These are phyloP conservation scores for Paraleonurus japonicus DNA, from an alignment of 257 asterid genomes.

Conservation along the genomic window DNA sequence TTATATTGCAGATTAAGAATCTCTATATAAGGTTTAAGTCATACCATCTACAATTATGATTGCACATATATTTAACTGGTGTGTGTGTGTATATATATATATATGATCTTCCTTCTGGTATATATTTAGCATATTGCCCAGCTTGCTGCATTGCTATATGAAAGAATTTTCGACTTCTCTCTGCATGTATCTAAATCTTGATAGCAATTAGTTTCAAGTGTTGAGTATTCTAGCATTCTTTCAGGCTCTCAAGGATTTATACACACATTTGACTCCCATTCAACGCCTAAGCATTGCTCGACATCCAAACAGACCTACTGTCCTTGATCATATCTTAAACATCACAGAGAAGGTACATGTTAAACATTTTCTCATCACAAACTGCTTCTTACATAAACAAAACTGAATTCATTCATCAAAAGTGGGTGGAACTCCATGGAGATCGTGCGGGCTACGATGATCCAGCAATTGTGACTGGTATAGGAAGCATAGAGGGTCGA, in stretches of 20 bases:
- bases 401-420: conserved; percentile 8
- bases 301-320: conserved; percentile 54
- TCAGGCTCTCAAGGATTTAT: conserved; percentile 49
- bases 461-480: conserved; percentile 47
- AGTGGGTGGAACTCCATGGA: conserved; percentile 57
- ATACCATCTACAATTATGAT: no score
- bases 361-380: background rate
- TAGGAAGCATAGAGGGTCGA: conserved; percentile 44
- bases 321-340: conserved; percentile 50
- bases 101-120: no score
- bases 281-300: conserved; percentile 52
- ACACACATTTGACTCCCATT: conserved; percentile 48
- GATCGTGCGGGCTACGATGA: conserved; percentile 54
- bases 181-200: no score
- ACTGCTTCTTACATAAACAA: background rate
- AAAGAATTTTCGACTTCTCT: no score
- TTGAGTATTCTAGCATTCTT: conserved; percentile 2
- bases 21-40: no score
- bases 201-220: background rate
- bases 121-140: no score
- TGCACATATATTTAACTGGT: no score
- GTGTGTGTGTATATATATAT: no score
- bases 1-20: no score
- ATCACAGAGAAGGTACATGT: conserved; percentile 47
- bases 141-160: no score